Evolutionary conservation across 139 green algal genomes (phyloP).

Genomic region (Bryopsis sp.): DNA sequence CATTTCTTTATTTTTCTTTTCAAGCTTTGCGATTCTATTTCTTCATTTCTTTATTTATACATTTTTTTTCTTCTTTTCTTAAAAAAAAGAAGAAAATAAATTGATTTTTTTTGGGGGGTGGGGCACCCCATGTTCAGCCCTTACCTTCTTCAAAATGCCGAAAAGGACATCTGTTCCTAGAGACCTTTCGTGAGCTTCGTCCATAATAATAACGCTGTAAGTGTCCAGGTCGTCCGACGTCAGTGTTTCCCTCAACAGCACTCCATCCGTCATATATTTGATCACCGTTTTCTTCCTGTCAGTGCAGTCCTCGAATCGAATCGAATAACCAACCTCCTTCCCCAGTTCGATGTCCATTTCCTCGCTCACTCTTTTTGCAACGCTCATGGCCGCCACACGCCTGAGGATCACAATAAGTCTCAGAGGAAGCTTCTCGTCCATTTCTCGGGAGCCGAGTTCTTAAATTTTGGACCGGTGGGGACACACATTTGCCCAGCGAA

Average conservation of each 20-base stretch:
- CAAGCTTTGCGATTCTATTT: too few relatives aligned
- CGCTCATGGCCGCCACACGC: slow-evolving; percentile 93
- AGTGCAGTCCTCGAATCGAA: slow-evolving; percentile 98
- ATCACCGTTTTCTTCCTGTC: slow-evolving; percentile 42
- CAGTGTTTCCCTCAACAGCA: slow-evolving; percentile 93
- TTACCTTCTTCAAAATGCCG: slow-evolving; percentile 84
- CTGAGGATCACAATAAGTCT: too few relatives aligned
- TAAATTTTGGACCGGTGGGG: too few relatives aligned
- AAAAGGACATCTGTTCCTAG: slow-evolving; percentile 95
- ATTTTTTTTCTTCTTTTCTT: too few relatives aligned
- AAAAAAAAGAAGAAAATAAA: too few relatives aligned
- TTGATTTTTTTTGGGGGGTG: too few relatives aligned
- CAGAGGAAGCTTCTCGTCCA: too few relatives aligned
- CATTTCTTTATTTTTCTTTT: too few relatives aligned
- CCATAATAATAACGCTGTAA: slow-evolving; percentile 80
- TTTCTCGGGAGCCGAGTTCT: too few relatives aligned
- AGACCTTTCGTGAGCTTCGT: slow-evolving; percentile 88
- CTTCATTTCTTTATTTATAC: too few relatives aligned
- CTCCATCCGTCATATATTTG: slow-evolving; percentile 86
- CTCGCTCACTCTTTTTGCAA: slow-evolving; percentile 91
- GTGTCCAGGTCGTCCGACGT: slow-evolving; percentile 67
- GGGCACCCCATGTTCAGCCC: too few relatives aligned
- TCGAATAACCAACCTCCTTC: slow-evolving; percentile 82
- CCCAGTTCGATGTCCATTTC: slow-evolving; percentile 77
- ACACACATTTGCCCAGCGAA: too few relatives aligned